Conservation (phyloP, 1,284 basidiomycete species). For the Cryptococcus neoformans region DNA sequence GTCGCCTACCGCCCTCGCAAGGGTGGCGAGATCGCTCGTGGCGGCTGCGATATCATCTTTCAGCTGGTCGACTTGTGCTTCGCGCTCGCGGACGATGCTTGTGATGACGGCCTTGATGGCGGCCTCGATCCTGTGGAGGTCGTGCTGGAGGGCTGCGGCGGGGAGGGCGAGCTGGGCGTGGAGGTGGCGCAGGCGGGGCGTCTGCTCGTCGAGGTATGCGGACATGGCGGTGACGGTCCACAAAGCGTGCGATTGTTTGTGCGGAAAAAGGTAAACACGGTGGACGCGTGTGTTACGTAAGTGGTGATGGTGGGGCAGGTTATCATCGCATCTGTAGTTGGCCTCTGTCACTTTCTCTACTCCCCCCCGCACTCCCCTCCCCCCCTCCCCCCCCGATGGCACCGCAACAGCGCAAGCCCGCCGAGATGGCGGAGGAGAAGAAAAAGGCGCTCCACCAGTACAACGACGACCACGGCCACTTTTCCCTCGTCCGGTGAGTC, state of each 20-base stretch:
- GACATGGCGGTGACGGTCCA: slow-evolving; percentile 30
- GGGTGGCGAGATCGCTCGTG: slow-evolving; percentile 24
- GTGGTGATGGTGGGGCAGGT: too few species aligned
- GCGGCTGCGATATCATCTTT: slow-evolving; percentile 31
- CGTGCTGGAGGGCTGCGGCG: slow-evolving; percentile 32
- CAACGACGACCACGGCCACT: slow-evolving; percentile 83
- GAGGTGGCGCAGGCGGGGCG: slow-evolving; percentile 36
- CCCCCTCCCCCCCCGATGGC: background rate
- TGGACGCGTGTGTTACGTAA: too few species aligned
- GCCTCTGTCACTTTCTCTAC: too few species aligned
- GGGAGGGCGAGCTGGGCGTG: slow-evolving; percentile 39
- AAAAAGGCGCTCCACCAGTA: slow-evolving; percentile 70
- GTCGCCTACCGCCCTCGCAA: too few species aligned
- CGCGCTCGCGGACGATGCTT: slow-evolving; percentile 35
- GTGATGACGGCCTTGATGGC: slow-evolving; percentile 40
- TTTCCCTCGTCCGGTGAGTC: slow-evolving; percentile 84
- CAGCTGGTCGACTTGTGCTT: slow-evolving; percentile 42
- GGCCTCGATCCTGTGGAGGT: slow-evolving; percentile 38
- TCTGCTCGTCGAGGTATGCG: slow-evolving; percentile 42
- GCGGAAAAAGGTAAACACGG: too few species aligned
- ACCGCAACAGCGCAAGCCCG: too few species aligned
- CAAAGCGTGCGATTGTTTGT: too few species aligned
- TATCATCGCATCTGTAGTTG: too few species aligned
- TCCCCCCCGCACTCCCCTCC: background rate
- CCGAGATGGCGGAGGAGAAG: too few species aligned